phyloP scores from a whole-genome alignment of 2,329 filamentous ascomycete species.

The Chaetomiaceae sp. region DNA sequence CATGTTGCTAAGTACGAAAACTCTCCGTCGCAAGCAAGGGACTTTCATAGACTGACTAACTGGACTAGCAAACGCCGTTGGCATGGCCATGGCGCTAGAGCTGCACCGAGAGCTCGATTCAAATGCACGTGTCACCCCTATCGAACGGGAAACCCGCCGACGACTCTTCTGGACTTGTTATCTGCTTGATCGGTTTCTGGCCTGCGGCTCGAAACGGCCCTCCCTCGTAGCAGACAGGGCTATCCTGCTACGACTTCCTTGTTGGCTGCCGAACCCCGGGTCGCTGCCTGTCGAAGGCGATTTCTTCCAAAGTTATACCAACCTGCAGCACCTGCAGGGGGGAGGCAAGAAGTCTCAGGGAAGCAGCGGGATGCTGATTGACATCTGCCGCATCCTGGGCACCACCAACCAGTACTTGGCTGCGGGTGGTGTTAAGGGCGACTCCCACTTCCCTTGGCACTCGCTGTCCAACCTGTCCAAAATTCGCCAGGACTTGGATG shows the following conservation, averaged over 20 bases:
- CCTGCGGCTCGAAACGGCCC: constrained; percentile 74
- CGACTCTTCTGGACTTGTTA: constrained; percentile 89
- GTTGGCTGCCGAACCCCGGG: constrained; percentile 59
- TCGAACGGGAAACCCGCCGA: constrained; percentile 69
- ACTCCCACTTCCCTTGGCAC: constrained; percentile 89
- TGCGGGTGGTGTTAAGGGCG: constrained; percentile 78
- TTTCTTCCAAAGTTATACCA: constrained; percentile 74
- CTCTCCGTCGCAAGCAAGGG: background rate
- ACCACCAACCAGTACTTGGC: constrained; percentile 79
- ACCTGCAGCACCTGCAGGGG: constrained; percentile 65
- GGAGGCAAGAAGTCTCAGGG: constrained; percentile 66
- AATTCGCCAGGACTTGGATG: constrained; percentile 76
- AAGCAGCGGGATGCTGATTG: constrained; percentile 73
- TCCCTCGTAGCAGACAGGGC: constrained; percentile 74
- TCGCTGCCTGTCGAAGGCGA: constrained; percentile 66
- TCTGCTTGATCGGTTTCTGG: constrained; percentile 75
- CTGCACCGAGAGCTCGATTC: constrained; percentile 69
- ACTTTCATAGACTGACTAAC: constrained; percentile 28
- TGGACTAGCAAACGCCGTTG: constrained; percentile 60
- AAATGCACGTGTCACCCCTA: constrained; percentile 53
- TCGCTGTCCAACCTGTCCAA: constrained; percentile 78
- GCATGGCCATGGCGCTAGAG: constrained; percentile 77
- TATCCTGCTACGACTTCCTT: constrained; percentile 68
- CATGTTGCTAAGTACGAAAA: constrained; percentile 65
- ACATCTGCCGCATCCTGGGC: constrained; percentile 75